These are phyloP conservation scores for Colletotrichum euphorbiae DNA, from an alignment of 2,329 filamentous ascomycete genomes.

Conservation along the genomic window DNA sequence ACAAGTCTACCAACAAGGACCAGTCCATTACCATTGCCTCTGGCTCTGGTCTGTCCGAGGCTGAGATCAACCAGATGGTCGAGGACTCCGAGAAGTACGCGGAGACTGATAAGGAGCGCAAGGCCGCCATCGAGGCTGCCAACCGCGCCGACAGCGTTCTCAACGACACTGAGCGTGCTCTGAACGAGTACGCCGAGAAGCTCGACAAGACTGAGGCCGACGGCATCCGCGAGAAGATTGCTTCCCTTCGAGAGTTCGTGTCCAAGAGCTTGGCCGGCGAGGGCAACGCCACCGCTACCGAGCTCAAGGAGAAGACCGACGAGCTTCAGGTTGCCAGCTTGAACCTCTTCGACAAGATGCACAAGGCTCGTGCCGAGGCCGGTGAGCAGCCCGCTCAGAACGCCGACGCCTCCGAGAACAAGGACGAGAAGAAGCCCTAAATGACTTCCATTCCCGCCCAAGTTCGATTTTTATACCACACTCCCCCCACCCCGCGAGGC, in stretches of 20 bases:
- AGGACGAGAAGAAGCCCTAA: slow-evolving; percentile 78
- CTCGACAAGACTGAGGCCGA: slow-evolving; percentile 97
- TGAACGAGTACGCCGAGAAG: slow-evolving; percentile 95
- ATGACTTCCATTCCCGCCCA: slow-evolving; percentile 44
- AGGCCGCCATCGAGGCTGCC: slow-evolving; percentile 92
- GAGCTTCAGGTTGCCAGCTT: slow-evolving; percentile 96
- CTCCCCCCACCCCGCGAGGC: background rate
- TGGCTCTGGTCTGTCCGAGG: slow-evolving; percentile 93
- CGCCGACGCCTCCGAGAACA: slow-evolving; percentile 71
- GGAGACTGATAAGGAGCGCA: slow-evolving; percentile 95
- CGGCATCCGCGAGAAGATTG: slow-evolving; percentile 93
- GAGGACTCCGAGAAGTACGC: slow-evolving; percentile 97
- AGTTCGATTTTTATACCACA: slow-evolving; percentile 27
- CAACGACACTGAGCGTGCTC: slow-evolving; percentile 97
- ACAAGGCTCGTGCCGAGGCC: slow-evolving; percentile 87
- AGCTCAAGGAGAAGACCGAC: slow-evolving; percentile 99
- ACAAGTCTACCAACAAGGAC: slow-evolving; percentile 99
- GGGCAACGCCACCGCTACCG: slow-evolving; percentile 83
- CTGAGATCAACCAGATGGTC: slow-evolving; percentile 97
- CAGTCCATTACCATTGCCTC: slow-evolving; percentile 99
- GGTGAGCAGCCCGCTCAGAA: slow-evolving; percentile 67
- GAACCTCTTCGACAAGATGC: slow-evolving; percentile 99
- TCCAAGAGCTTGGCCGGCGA: slow-evolving; percentile 96
- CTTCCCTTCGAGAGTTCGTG: slow-evolving; percentile 85
- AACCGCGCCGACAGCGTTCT: slow-evolving; percentile 97